Conservation (phyloP, 495 filamentous ascomycete genomes). For the Penicillium paradoxum region DNA sequence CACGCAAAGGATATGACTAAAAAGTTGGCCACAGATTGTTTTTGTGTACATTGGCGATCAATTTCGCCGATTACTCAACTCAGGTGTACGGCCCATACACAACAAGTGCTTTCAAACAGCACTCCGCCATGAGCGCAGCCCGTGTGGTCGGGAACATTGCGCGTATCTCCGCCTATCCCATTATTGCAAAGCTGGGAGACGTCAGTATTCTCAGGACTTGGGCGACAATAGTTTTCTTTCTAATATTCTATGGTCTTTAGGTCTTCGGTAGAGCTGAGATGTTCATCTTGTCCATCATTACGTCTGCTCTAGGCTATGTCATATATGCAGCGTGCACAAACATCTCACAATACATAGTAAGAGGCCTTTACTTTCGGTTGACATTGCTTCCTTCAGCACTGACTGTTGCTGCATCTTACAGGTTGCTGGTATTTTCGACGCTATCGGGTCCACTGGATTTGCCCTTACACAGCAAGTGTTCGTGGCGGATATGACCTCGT, state of each 20-base stretch:
- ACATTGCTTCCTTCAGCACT: neutral
- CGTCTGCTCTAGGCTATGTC: constrained; percentile 12
- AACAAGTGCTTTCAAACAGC: constrained; percentile 22
- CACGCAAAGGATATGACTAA: neutral
- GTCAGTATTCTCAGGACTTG: constrained; percentile 10
- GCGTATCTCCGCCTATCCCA: constrained; percentile 21
- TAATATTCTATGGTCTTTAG: neutral
- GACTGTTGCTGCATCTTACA: neutral
- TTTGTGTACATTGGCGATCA: constrained; percentile 20
- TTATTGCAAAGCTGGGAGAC: constrained; percentile 25
- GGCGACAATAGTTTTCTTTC: neutral
- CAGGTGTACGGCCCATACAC: constrained; percentile 21
- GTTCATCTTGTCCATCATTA: constrained; percentile 20
- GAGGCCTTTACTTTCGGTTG: neutral
- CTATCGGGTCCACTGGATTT: constrained; percentile 26
- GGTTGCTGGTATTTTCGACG: constrained; percentile 24
- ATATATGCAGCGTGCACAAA: constrained; percentile 22
- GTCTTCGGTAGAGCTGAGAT: constrained; percentile 20
- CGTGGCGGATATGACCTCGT: constrained; percentile 26
- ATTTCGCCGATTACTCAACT: constrained; percentile 22
- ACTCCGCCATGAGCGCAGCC: constrained; percentile 24
- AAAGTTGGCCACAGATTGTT: constrained; percentile 15
- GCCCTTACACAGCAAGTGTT: constrained; percentile 25
- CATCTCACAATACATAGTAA: constrained; percentile 22
- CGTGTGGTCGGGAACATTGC: constrained; percentile 25